Conservation (phyloP, 495 filamentous ascomycete genomes). For the Aspergillus baeticus region DNA sequence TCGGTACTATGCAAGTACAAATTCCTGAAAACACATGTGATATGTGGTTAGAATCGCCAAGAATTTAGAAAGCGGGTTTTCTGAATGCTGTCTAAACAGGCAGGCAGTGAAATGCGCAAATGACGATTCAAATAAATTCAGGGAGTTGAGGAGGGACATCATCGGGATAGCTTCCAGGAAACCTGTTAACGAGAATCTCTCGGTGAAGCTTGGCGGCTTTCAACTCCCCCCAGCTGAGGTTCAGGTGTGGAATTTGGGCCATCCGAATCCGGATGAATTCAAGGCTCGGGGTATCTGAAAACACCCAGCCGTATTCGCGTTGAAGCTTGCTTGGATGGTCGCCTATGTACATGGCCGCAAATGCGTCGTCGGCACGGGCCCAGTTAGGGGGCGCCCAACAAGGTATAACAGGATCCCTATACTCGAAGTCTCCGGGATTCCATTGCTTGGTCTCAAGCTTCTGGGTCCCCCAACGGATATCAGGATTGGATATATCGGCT, state of each 20-base stretch:
- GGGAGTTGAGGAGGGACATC: background rate
- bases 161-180: background rate
- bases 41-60: background rate
- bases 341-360: conserved; percentile 12
- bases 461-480: conserved; percentile 13
- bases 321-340: conserved; percentile 5
- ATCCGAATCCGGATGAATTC: conserved; percentile 20
- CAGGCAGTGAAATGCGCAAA: background rate
- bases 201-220: background rate
- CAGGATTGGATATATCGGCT: conserved; percentile 6
- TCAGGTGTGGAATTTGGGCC: conserved; percentile 15
- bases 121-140: background rate
- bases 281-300: background rate
- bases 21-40: background rate
- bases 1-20: background rate
- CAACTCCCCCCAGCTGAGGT: conserved; percentile 1
- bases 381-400: conserved; percentile 4
- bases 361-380: conserved; percentile 15
- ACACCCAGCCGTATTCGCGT: conserved; percentile 5
- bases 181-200: background rate
- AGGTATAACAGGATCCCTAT: conserved; percentile 2
- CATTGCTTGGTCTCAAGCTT: conserved; percentile 8
- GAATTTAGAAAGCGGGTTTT: too few species aligned
- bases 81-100: too few species aligned
- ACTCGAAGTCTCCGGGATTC: background rate